Evolutionary conservation across 306 rosid species (phyloP).

Genomic region (Malus fusca): DNA sequence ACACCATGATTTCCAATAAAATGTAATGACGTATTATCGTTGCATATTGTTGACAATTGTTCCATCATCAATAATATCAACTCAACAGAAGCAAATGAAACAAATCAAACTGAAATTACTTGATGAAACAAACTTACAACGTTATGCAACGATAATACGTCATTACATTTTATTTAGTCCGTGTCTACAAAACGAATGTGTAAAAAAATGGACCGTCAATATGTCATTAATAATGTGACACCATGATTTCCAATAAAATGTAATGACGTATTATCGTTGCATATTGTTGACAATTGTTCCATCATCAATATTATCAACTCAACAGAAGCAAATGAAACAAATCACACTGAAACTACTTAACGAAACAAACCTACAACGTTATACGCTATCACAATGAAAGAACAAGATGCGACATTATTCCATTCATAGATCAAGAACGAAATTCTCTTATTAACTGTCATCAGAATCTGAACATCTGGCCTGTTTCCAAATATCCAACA

Average conservation of each 20-base stretch:
- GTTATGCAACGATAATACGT: too few species aligned
- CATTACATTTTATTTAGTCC: too few species aligned
- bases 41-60: background rate
- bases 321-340: background rate
- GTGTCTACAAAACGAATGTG: background rate
- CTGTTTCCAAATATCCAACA: slow-evolving; percentile 27
- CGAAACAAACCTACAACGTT: background rate
- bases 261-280: background rate
- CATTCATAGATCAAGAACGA: slow-evolving; percentile 19
- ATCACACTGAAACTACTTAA: background rate
- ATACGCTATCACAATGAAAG: background rate
- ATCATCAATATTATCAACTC: background rate
- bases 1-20: background rate
- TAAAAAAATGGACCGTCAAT: background rate
- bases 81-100: background rate
- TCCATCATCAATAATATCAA: background rate
- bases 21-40: background rate
- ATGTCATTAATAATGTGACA: background rate
- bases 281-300: background rate
- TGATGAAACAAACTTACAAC: background rate
- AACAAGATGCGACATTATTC: slow-evolving; percentile 7
- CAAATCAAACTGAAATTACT: background rate
- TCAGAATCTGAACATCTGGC: slow-evolving; percentile 16
- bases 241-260: background rate
- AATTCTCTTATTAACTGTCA: slow-evolving; percentile 49